phyloP scores from a whole-genome alignment of 2,329 filamentous ascomycete genomes.

The Fusarium lateritium region DNA sequence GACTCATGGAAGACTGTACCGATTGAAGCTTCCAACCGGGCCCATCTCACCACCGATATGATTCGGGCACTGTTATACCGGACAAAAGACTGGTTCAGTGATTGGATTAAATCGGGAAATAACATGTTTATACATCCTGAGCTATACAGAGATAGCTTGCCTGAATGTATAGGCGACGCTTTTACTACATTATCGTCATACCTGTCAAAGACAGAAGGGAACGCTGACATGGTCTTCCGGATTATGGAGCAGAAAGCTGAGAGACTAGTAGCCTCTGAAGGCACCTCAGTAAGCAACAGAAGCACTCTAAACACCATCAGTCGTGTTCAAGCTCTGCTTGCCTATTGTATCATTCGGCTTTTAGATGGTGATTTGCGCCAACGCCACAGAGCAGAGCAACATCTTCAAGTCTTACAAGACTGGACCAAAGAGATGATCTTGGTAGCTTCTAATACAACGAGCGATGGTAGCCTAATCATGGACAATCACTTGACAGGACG shows the following conservation, averaged over 20 bases:
- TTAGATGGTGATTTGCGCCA: conserved; percentile 45
- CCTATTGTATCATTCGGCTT: conserved; percentile 45
- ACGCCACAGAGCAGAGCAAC: conserved; percentile 41
- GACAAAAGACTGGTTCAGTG: conserved; percentile 19
- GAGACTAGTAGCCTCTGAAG: not conserved
- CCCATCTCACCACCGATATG: conserved; percentile 12
- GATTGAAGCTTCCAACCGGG: not conserved
- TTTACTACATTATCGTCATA: conserved; percentile 34
- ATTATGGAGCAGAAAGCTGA: conserved; percentile 27
- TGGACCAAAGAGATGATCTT: conserved; percentile 38
- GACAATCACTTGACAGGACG: conserved; percentile 16
- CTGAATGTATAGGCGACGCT: conserved; percentile 19
- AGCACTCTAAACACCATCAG: conserved; percentile 22
- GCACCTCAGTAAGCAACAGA: not conserved
- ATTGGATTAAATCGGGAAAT: conserved; percentile 30
- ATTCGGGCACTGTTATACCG: conserved; percentile 16
- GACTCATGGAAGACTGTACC: conserved; percentile 19
- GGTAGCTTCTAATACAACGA: not conserved
- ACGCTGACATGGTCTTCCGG: conserved; percentile 25
- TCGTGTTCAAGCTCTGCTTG: conserved; percentile 44
- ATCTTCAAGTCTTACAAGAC: conserved; percentile 27
- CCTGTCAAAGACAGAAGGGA: conserved; percentile 29
- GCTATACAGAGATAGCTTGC: conserved; percentile 23
- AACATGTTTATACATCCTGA: conserved; percentile 31
- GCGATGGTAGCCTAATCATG: conserved; percentile 20